Conservation (phyloP, 2,329 filamentous ascomycete genomes). For the Nakataea oryzae region DNA sequence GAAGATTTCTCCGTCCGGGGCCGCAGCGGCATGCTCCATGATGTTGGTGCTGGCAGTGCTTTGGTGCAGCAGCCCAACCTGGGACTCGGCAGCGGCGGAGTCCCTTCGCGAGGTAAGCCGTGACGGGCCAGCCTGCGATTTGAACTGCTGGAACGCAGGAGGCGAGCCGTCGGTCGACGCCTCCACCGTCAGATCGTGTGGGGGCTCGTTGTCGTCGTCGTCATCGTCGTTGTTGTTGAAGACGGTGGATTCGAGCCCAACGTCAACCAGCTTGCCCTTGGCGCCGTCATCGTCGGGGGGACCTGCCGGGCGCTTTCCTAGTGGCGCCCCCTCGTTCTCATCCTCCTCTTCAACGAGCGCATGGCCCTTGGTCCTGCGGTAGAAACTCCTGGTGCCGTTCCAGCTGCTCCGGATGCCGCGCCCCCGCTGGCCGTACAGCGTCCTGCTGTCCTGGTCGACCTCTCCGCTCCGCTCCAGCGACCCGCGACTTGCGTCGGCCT, state of each 20-base stretch:
- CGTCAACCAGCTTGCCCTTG: constrained; percentile 71
- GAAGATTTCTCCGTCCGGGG: constrained; percentile 57
- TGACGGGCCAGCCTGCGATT: constrained; percentile 17
- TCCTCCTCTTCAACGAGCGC: constrained; percentile 16
- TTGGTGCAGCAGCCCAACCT: constrained; percentile 30
- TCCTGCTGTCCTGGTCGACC: constrained; percentile 19
- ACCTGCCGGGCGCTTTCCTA: background rate
- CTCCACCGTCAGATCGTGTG: constrained; percentile 49
- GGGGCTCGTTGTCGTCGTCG: constrained; percentile 37
- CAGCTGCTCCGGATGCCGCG: constrained; percentile 54
- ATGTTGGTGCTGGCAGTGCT: constrained; percentile 25
- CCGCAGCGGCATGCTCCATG: constrained; percentile 29
- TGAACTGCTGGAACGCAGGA: constrained; percentile 53
- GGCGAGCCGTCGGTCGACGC: constrained; percentile 40
- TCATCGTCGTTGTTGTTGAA: constrained; percentile 36
- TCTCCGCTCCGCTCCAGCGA: constrained; percentile 40
- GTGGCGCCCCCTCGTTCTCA: constrained; percentile 10
- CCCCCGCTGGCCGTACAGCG: constrained; percentile 32
- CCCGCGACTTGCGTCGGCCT: constrained; percentile 54
- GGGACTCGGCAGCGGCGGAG: constrained; percentile 32
- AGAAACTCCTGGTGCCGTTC: constrained; percentile 42
- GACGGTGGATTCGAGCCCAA: constrained; percentile 65
- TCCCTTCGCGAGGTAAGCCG: constrained; percentile 29
- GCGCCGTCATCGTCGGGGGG: constrained; percentile 15
- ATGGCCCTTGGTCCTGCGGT: constrained; percentile 13